Evolutionary conservation across 169 alveolate species (phyloP).

Genomic region (Cryptosporidium ubiquitum): DNA sequence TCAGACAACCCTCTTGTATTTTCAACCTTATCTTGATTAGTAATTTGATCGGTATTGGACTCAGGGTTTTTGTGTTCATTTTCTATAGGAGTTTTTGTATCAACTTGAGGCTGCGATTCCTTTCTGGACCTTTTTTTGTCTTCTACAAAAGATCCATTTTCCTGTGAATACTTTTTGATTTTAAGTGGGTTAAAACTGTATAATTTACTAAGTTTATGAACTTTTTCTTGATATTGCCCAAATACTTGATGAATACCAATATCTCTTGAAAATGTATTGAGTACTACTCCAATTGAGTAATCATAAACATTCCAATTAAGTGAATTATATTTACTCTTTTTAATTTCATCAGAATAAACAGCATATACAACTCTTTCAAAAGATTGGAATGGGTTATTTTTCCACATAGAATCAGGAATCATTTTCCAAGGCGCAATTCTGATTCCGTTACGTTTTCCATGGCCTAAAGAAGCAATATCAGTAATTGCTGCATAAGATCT

Average conservation of each 20-base stretch:
- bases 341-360: constrained; percentile 53
- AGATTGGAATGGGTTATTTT: constrained; percentile 48
- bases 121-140: background rate
- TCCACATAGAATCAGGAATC: constrained; percentile 70
- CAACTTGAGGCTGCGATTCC: background rate
- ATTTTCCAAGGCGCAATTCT: constrained; percentile 70
- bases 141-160: background rate
- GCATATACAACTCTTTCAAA: constrained; percentile 56
- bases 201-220: constrained; percentile 2
- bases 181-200: constrained; percentile 25
- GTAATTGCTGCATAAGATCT: constrained; percentile 60
- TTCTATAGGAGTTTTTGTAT: background rate
- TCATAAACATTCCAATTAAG: constrained; percentile 54
- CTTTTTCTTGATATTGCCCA: constrained; percentile 59
- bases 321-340: constrained; percentile 38
- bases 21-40: background rate
- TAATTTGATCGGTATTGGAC: background rate
- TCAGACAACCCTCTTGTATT: background rate
- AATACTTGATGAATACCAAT: constrained; percentile 4
- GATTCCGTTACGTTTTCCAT: constrained; percentile 53
- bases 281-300: constrained; percentile 35
- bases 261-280: constrained; percentile 55
- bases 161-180: background rate
- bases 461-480: constrained; percentile 61
- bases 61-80: background rate